These are phyloP conservation scores for Zygotorulaspora florentina DNA, from an alignment of 805 yeast genomes.

Conservation along the genomic window DNA sequence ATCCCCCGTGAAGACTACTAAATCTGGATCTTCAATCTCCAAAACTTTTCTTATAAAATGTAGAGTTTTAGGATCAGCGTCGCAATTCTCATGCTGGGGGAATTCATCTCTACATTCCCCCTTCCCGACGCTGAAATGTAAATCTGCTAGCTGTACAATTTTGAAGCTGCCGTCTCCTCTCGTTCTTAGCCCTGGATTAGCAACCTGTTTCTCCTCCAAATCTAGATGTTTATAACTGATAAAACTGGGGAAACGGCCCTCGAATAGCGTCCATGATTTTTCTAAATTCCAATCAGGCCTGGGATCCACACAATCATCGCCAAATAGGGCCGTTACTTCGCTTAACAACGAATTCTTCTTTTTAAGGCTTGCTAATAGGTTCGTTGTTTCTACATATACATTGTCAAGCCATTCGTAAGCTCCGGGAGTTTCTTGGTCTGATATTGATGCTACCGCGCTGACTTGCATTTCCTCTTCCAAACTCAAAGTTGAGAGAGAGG, in stretches of 20 bases:
- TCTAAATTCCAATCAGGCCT: conserved; percentile 44
- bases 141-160: conserved; percentile 84
- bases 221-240: conserved; percentile 9
- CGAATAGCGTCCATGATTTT: conserved; percentile 11
- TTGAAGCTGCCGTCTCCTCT: conserved; percentile 53
- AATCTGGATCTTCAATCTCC: conserved; percentile 74
- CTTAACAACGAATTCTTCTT: conserved; percentile 38
- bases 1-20: conserved; percentile 87
- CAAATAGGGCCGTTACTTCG: conserved; percentile 67
- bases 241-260: conserved; percentile 14
- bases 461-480: conserved; percentile 1
- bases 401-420: conserved; percentile 3
- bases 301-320: conserved; percentile 70
- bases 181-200: conserved; percentile 29
- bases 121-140: conserved; percentile 81
- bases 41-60: conserved; percentile 58
- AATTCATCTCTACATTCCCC: conserved; percentile 76
- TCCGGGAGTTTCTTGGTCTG: conserved; percentile 1
- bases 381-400: conserved; percentile 2
- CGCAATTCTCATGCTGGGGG: conserved; percentile 55
- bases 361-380: conserved; percentile 1
- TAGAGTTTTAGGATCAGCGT: conserved; percentile 73
- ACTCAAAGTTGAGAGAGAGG: conserved; percentile 1
- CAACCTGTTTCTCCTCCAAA: conserved; percentile 4
- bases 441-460: conserved; percentile 4